These are phyloP conservation scores for Entomophthora muscae DNA, from an alignment of 371 early-diverging fungal genomes.

Conservation along the genomic window DNA sequence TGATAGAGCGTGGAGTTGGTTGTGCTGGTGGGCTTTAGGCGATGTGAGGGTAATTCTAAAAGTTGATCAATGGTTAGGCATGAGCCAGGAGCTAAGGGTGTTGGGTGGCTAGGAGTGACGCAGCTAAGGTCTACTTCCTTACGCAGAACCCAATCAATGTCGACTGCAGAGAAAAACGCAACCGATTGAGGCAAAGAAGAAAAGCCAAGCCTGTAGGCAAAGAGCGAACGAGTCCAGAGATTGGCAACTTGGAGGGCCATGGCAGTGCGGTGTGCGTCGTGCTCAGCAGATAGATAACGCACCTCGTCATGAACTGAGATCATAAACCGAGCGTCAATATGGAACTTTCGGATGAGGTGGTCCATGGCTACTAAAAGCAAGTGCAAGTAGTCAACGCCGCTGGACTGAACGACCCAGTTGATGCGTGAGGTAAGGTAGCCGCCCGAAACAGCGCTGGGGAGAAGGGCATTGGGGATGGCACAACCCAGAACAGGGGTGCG, in stretches of 20 bases:
- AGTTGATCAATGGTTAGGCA: constrained; percentile 34
- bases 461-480: constrained; percentile 70
- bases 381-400: constrained; percentile 96
- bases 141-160: constrained; percentile 80
- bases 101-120: constrained; percentile 49
- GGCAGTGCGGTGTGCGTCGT: constrained; percentile 58
- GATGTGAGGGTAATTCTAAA: constrained; percentile 10
- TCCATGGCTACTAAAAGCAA: constrained; percentile 79
- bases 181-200: constrained; percentile 73
- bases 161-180: constrained; percentile 90
- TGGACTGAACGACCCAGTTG: constrained; percentile 98
- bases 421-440: constrained; percentile 71
- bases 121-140: constrained; percentile 78
- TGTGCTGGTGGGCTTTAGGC: background rate
- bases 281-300: constrained; percentile 64
- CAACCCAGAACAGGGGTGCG: constrained; percentile 78
- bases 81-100: constrained; percentile 37
- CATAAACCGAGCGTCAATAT: constrained; percentile 72
- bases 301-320: constrained; percentile 95
- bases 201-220: constrained; percentile 73
- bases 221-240: constrained; percentile 83
- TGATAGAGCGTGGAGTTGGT: background rate
- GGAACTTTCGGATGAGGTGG: constrained; percentile 55
- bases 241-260: constrained; percentile 84
- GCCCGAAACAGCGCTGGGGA: constrained; percentile 38